Percentiles rank a stretch among this genome's conserved stretches.
These are phyloP conservation scores for Fistulifera solaris DNA, from an alignment of 108 stramenopile species.

Conservation along the genomic window DNA sequence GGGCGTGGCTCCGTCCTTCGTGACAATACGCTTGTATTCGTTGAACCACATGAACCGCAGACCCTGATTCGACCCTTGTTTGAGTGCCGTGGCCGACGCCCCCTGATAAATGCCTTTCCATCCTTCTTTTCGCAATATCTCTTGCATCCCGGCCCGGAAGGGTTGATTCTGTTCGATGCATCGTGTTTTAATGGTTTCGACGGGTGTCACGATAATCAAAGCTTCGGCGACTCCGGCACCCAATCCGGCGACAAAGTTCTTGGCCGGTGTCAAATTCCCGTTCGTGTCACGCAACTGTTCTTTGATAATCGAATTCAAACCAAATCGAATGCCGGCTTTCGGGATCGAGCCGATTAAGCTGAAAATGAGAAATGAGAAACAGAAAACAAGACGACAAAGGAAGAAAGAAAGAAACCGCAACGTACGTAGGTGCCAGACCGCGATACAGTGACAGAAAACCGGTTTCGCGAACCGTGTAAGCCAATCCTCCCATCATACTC, in stretches of 20 bases:
- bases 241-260: constrained; percentile 90
- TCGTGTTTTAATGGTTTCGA: constrained; percentile 97
- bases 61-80: constrained; percentile 97
- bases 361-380: no score
- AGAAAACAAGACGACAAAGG: no score
- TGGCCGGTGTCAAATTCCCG: constrained; percentile 77
- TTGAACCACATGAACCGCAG: constrained; percentile 98
- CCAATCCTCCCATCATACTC: constrained; percentile 77
- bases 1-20: constrained; percentile 60
- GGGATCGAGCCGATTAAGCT: constrained; percentile 76
- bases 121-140: constrained; percentile 85
- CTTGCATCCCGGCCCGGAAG: constrained; percentile 72
- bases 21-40: constrained; percentile 84
- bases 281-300: constrained; percentile 67
- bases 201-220: constrained; percentile 90
- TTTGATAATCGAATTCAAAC: constrained; percentile 81
- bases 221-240: constrained; percentile 93
- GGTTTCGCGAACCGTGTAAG: constrained; percentile 80
- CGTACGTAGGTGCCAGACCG: constrained; percentile 76
- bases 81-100: constrained; percentile 85
- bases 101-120: constrained; percentile 93
- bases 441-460: constrained; percentile 84
- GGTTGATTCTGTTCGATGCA: constrained; percentile 88
- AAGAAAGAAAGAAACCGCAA: no score
- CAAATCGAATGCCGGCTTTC: constrained; percentile 97